A percentile compares a stretch with the other conserved stretches of the same genome.
Evolutionary conservation across 2,329 filamentous ascomycete genomes (phyloP).

Genomic region (Knufia petricola): DNA sequence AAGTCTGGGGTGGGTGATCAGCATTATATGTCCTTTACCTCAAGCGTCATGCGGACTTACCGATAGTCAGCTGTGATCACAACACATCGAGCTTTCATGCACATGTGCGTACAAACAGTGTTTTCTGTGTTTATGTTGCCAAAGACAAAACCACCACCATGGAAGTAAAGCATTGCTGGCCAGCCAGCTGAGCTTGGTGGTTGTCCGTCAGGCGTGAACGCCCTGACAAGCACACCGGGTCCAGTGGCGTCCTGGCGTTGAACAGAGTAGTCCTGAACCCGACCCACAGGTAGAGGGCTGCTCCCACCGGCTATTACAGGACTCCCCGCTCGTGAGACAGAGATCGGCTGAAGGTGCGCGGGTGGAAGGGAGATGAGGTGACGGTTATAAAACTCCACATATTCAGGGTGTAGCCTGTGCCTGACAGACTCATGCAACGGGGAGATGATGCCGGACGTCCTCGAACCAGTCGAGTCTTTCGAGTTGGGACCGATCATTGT

Average conservation of each 20-base stretch:
- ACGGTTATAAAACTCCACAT: conserved; percentile 45
- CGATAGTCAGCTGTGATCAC: conserved; percentile 49
- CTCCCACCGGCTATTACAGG: conserved; percentile 46
- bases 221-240: conserved; percentile 39
- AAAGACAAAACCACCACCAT: conserved; percentile 51
- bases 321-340: conserved; percentile 42
- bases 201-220: conserved; percentile 42
- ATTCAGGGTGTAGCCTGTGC: conserved; percentile 41
- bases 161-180: conserved; percentile 49
- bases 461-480: neutral
- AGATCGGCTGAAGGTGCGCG: conserved; percentile 46
- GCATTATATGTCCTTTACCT: neutral
- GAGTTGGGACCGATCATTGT: no score
- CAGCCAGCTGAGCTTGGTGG: conserved; percentile 33
- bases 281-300: conserved; percentile 40
- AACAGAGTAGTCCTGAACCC: conserved; percentile 37
- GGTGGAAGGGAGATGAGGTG: conserved; percentile 43
- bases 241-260: conserved; percentile 38
- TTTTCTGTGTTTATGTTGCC: conserved; percentile 52
- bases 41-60: conserved; percentile 25
- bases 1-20: conserved; percentile 31
- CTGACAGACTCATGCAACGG: conserved; percentile 41
- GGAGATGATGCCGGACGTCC: conserved; percentile 30
- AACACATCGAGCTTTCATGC: conserved; percentile 40
- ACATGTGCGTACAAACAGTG: conserved; percentile 46